Evolutionary conservation across 345 rosid genomes (phyloP), one percentile per base, ranked within the genome.

Genomic region (Melaleuca alternifolia): DNA sequence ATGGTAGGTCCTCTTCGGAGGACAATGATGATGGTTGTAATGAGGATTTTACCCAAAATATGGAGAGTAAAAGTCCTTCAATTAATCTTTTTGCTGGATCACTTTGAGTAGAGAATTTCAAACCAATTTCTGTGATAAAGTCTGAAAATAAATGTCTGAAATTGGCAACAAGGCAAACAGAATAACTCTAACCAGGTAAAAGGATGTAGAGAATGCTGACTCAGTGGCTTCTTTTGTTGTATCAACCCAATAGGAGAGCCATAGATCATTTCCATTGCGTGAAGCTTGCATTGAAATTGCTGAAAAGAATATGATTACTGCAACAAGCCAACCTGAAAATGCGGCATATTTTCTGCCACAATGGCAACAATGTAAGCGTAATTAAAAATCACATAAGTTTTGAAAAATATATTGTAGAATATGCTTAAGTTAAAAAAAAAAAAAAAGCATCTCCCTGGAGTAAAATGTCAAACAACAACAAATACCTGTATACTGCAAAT

Each of bases 241-340:
- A 89, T 97, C 97, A 86, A 96, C 98, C 99, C 98, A 97, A 90
- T 90, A 96, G 30, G 96, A 97, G 62, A 97, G 91, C 99, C 98
- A 97, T 76, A 97, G 90, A 88, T 97, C 99, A 92, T 93, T 97
- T 61, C 97, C 98, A 83, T 97, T 97, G 51, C 96, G 97, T 23
- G 99, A 95, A 86, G 95, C 96, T 95, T 97, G 99, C 99, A 97
- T 97, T 88, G 92, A 88, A 91, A 96, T 87, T 56, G 98, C 98
- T 3, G 99, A 95, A 87, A 94, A 87, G 85, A 91, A 85, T 89
- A 97, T 93, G 54, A 93, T 91, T 83, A 91, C 59, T 61, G 97
- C 87, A 87, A 96, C 92, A 83, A 91, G 89, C 94, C 95, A 94
- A 84, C 99, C 97, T 91, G 93, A 93, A 89, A 93, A 97, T 79